A percentile compares a stretch with the other conserved stretches of the same genome.
These are phyloP conservation scores for Albifimbria verrucaria DNA, from an alignment of 2,329 filamentous ascomycete species.

Conservation along the genomic window DNA sequence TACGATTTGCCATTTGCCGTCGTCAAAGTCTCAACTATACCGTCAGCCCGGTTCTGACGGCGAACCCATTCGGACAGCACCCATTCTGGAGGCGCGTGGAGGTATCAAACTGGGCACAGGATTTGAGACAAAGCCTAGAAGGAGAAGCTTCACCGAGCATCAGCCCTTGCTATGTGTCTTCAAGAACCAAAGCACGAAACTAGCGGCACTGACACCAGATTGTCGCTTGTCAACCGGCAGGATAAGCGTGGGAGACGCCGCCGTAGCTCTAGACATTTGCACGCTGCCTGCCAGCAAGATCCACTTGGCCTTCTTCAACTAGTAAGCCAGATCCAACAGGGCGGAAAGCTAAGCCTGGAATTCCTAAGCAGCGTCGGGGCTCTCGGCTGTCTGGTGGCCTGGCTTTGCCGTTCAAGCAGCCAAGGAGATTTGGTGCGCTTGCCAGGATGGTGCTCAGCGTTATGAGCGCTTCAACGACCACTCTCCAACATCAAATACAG, in stretches of 20 bases:
- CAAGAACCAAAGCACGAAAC: too few species aligned
- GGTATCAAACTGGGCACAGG: constrained; percentile 33
- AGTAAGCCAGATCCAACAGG: constrained; percentile 60
- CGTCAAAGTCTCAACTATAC: constrained; percentile 6
- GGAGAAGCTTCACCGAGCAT: too few species aligned
- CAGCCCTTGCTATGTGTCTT: too few species aligned
- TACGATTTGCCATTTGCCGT: not conserved
- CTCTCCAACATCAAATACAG: too few species aligned
- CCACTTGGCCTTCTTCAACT: constrained; percentile 75
- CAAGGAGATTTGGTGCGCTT: not conserved
- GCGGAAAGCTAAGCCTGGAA: constrained; percentile 67
- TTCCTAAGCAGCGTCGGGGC: constrained; percentile 72
- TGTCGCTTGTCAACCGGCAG: not conserved
- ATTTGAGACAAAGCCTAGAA: constrained; percentile 30
- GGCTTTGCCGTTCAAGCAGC: constrained; percentile 34
- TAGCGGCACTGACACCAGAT: not conserved
- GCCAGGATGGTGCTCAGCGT: not conserved
- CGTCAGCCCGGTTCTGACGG: constrained; percentile 5
- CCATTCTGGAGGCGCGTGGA: constrained; percentile 29
- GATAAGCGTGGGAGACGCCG: not conserved
- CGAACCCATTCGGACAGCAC: constrained; percentile 12
- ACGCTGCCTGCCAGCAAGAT: constrained; percentile 52
- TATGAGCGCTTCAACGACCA: too few species aligned
- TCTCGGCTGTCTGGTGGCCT: constrained; percentile 68
- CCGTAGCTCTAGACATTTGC: not conserved